Evolutionary conservation across 108 stramenopile species (phyloP), one percentile per base, ranked within the genome.

Genomic region (Fistulifera pelliculosa): DNA sequence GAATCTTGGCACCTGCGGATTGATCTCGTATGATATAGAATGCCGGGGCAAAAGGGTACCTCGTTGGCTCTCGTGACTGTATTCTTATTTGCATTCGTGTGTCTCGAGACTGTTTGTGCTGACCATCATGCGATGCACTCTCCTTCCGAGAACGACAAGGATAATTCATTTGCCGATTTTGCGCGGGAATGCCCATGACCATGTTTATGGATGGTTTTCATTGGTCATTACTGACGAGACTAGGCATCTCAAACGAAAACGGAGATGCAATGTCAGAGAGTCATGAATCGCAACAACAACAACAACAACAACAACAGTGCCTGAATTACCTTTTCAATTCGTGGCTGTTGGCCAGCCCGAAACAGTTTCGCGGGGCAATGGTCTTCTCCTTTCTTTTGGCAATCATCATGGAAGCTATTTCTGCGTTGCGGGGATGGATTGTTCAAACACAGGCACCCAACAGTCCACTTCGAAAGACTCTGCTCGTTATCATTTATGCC

Each of bases 371-470:
- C 54, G 61, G 61, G 7, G 61, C 61, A 38, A 23, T 39, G 17
- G 61, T 62, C 50, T 73, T 44, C 38, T 61, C 68, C 53, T 72
- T 69, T 54, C 56, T 71, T 22, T 69, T 49, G 41, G 65, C 56
- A 40, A 41, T 58, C 39, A 41, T 71, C 60, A 66, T 70, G 31
- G 66, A 71, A 50, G 64, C 35, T 8, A 53, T 75, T 55, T 64
- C 31, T 11, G 61, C 52, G 1, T 10, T 43, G 1, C 61, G 61
- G 2, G 49, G 5, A 27, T 15, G 14, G 54, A 26, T 60, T 18
- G 27, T 16, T 14, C 48, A 25, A 4, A 28, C 27, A 15, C 31
- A 17, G 31, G 31, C 31, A 35, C 31, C 31, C 31, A 35, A 35
- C 31, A 41, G 12, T 41, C n/a, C 31, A 6, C 6, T 21, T 55